Conservation (phyloP, 73 alveolate genomes). For the Blepharisma stoltei region DNA sequence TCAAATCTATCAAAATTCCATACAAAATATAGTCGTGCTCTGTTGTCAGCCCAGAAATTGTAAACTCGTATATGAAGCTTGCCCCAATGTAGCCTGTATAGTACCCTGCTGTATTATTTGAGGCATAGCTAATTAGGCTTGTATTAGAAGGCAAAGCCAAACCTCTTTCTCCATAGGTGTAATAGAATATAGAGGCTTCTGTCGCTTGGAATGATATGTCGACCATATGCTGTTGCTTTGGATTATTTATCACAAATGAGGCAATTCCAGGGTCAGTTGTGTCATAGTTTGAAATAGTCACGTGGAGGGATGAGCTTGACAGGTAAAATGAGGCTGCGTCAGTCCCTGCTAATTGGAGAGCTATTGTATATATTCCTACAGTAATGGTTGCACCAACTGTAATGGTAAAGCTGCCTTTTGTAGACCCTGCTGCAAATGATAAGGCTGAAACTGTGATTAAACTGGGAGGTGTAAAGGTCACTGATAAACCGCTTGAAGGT, state of each 20-base stretch:
- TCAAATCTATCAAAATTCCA: neutral
- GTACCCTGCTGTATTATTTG: neutral
- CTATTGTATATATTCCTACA: constrained; percentile 3
- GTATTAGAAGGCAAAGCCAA: neutral
- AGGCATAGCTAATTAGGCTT: neutral
- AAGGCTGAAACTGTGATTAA: neutral
- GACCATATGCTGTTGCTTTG: neutral
- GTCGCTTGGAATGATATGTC: constrained; percentile 7
- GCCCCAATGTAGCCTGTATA: neutral
- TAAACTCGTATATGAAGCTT: neutral
- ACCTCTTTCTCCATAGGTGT: neutral
- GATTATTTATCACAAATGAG: neutral
- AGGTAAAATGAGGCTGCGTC: neutral
- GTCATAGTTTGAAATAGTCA: neutral
- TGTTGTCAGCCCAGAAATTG: neutral
- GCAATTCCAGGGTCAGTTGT: neutral
- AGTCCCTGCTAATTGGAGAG: neutral
- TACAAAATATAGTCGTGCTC: constrained; percentile 13
- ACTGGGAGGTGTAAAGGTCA: neutral
- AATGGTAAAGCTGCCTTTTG: neutral
- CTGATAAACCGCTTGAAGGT: neutral
- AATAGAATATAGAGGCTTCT: neutral
- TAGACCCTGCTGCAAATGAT: neutral
- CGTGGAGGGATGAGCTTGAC: neutral
- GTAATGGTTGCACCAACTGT: neutral